Conservation (phyloP, 2,329 filamentous ascomycete species). For the Blumeria graminis region DNA sequence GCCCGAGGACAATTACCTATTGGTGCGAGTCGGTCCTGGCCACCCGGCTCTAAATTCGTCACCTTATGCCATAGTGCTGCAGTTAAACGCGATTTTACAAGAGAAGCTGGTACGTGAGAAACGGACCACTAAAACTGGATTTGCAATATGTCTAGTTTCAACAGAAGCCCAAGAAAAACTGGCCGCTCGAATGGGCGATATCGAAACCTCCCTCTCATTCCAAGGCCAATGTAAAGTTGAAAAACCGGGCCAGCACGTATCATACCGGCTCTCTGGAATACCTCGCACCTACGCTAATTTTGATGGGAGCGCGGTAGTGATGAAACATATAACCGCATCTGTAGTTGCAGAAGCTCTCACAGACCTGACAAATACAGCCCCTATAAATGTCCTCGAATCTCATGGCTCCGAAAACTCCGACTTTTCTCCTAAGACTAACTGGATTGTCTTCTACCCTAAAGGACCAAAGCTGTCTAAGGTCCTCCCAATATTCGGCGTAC, state of each 20-base stretch:
- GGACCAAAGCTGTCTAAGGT: neutral
- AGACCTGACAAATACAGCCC: neutral
- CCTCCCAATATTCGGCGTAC: neutral
- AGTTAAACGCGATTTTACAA: neutral
- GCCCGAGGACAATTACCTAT: neutral
- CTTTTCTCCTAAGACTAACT: neutral
- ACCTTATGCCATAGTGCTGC: neutral
- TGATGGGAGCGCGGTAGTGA: neutral
- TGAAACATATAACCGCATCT: neutral
- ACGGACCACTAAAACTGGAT: neutral
- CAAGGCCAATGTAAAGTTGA: neutral
- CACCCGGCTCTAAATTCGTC: neutral
- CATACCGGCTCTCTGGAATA: neutral
- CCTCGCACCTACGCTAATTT: neutral
- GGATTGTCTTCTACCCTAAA: neutral
- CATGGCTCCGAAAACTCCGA: neutral
- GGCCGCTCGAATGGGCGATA: neutral
- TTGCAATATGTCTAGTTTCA: neutral
- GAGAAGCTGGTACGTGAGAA: neutral
- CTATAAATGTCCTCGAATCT: neutral
- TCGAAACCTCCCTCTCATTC: neutral
- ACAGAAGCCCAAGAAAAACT: neutral
- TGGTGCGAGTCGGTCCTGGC: neutral
- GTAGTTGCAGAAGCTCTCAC: neutral
- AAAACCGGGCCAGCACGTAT: neutral